phyloP scores from a whole-genome alignment of 2,329 filamentous ascomycete genomes.

The Samsoniella hepiali region DNA sequence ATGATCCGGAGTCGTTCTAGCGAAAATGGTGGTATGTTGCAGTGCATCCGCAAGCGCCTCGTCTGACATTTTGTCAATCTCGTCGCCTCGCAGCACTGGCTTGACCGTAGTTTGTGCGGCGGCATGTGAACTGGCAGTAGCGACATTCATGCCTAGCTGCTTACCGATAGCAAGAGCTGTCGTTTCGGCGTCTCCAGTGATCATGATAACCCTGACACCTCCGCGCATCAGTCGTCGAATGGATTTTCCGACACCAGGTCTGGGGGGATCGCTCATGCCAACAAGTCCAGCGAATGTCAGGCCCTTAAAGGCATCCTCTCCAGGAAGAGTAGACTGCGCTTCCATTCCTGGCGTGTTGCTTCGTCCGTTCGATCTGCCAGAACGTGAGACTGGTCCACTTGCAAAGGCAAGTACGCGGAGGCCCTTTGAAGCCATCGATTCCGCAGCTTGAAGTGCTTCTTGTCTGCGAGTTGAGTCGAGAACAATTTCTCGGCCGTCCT shows the following conservation, averaged over 20 bases:
- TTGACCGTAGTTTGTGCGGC: slow-evolving; percentile 58
- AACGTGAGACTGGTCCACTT: slow-evolving; percentile 65
- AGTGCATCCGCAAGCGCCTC: slow-evolving; percentile 81
- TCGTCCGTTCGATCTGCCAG: slow-evolving; percentile 42
- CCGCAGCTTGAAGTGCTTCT: slow-evolving; percentile 74
- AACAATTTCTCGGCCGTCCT: slow-evolving; percentile 80
- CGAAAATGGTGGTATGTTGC: slow-evolving; percentile 87
- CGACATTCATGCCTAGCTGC: slow-evolving; percentile 90
- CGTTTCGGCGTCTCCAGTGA: slow-evolving; percentile 93
- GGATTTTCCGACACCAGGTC: slow-evolving; percentile 83
- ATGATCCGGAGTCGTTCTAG: slow-evolving; percentile 92
- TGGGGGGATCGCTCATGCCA: slow-evolving; percentile 94
- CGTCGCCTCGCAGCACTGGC: slow-evolving; percentile 79
- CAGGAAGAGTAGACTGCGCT: slow-evolving; percentile 41
- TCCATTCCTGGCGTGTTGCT: slow-evolving; percentile 50
- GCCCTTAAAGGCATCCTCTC: slow-evolving; percentile 74
- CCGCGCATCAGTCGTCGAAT: slow-evolving; percentile 89
- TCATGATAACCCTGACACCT: slow-evolving; percentile 97
- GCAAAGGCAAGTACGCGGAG: slow-evolving; percentile 91
- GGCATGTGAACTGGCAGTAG: slow-evolving; percentile 48
- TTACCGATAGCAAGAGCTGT: slow-evolving; percentile 91
- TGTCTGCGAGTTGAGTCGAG: slow-evolving; percentile 73
- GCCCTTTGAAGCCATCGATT: slow-evolving; percentile 83
- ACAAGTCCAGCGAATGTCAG: slow-evolving; percentile 89
- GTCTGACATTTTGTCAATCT: slow-evolving; percentile 90